Base-by-base conservation (phyloP, 2,329 filamentous ascomycete genomes). In the Arthrocladium fulminans region DNA sequence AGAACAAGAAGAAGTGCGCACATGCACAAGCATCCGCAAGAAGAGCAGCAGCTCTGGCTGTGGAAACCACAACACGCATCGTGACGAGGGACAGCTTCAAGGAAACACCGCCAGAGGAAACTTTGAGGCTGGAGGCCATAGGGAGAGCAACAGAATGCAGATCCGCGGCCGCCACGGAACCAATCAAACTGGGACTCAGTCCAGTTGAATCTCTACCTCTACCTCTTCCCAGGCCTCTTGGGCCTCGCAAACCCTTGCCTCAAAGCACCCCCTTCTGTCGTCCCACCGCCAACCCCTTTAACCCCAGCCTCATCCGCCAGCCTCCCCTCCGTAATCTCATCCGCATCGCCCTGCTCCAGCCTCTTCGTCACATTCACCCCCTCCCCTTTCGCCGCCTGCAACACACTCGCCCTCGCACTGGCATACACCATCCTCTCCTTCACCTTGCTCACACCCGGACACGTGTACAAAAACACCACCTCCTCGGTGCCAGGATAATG, bases 401-500 rank as follows among this genome's bases (percentile, higher is more conserved):
- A 66, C n/a, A 76, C 74, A 54, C 71, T 70, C 23, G 69, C 68
- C 57, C 78, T 72, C 50, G 73, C 76, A 47, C 76, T 77, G 20
- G 79, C 78, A 62, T 82, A 81, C 51, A 83, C 58, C 80, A 83
- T 83, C 48, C 79, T 70, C 62, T 82, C 78, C 64, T 79, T 81
- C 61, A 83, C 77, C 61, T 77, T 79, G 12, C 76, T 77, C 10
- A 60, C 68, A 0, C 73, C 71, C 10, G 80, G 80, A 61, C 80
- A 83, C 17, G 79, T 81, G 59, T 81, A 82, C 50, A 83, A 74
- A 63, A 83, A 83, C 19, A 82, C 63, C 10, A 81, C 68, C 1
- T 64, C 60, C 5, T 67, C 63, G 10, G 68, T 68, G 27, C 67
- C 65, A 4, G 69, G 66, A 53, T 79, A 73, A 45, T 73, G 70